Percentiles rank a stretch among this genome's conserved stretches.
Conservation (phyloP, 768 basidiomycete species). For the Serendipita sp. region DNA sequence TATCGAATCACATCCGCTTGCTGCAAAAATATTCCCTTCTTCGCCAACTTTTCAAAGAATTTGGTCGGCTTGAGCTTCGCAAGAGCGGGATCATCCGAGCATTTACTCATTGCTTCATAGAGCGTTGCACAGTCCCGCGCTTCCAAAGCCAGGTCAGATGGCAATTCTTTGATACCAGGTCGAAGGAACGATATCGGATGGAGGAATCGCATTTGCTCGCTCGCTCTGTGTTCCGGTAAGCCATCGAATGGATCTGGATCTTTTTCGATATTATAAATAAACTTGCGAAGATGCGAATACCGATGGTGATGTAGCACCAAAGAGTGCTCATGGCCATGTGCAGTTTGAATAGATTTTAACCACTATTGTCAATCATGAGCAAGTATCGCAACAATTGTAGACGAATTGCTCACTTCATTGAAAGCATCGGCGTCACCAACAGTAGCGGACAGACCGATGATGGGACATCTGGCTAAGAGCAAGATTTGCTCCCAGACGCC, state of each 20-base stretch:
- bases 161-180: constrained; percentile 33
- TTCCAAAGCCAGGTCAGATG: constrained; percentile 48
- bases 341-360: constrained; percentile 43
- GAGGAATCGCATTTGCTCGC: constrained; percentile 32
- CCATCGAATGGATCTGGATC: constrained; percentile 21
- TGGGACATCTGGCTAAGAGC: constrained; percentile 48
- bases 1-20: constrained; percentile 48
- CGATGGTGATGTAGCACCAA: constrained; percentile 50
- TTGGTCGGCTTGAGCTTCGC: constrained; percentile 18
- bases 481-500: constrained; percentile 68
- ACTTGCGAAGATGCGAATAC: constrained; percentile 60
- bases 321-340: constrained; percentile 40
- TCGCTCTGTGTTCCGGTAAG: constrained; percentile 23
- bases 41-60: constrained; percentile 26
- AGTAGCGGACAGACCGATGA: constrained; percentile 64
- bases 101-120: constrained; percentile 26
- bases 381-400: not conserved
- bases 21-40: constrained; percentile 22
- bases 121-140: constrained; percentile 38
- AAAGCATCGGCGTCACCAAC: constrained; percentile 49
- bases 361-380: constrained; percentile 19
- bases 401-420: constrained; percentile 19
- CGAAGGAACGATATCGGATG: constrained; percentile 49
- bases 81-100: constrained; percentile 7
- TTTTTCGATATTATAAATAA: constrained; percentile 29